phyloP scores from a whole-genome alignment of 805 yeast genomes.

The Debaryomyces prosopidis region DNA sequence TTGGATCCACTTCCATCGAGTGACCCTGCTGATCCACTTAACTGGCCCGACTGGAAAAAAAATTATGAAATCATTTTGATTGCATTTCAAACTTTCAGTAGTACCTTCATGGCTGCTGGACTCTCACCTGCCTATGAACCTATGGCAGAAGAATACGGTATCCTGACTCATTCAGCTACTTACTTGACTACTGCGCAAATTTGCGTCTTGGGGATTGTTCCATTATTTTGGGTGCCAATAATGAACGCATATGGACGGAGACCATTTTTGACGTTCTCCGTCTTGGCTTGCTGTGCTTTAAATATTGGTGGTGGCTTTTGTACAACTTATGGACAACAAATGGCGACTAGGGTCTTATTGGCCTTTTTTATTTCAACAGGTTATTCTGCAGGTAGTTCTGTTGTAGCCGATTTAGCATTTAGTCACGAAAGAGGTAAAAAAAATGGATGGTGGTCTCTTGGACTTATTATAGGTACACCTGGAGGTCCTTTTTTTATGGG shows the following conservation, averaged over 20 bases:
- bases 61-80: constrained; percentile 10
- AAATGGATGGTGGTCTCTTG: constrained; percentile 17
- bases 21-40: constrained; percentile 15
- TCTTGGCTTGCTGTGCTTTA: constrained; percentile 8
- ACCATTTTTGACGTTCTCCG: constrained; percentile 8
- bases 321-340: constrained; percentile 11
- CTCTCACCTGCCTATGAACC: constrained; percentile 1
- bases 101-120: constrained; percentile 18
- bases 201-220: constrained; percentile 15
- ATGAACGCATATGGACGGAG: constrained; percentile 17
- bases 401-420: constrained; percentile 14
- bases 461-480: constrained; percentile 14
- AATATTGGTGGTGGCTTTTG: constrained; percentile 14
- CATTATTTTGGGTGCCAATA: background rate
- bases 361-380: constrained; percentile 2
- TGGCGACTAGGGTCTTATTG: constrained; percentile 12
- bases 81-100: constrained; percentile 12
- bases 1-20: constrained; percentile 15
- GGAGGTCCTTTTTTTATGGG: constrained; percentile 17
- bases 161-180: background rate
- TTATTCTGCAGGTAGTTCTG: constrained; percentile 12
- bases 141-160: background rate
- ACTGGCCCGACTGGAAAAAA: constrained; percentile 15
- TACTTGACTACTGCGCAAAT: background rate
- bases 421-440: constrained; percentile 14